A percentile compares a stretch with the other conserved stretches of the same genome.
phyloP scores from a whole-genome alignment of 371 early-diverging fungal genomes.

The Fennellomyces sp. region DNA sequence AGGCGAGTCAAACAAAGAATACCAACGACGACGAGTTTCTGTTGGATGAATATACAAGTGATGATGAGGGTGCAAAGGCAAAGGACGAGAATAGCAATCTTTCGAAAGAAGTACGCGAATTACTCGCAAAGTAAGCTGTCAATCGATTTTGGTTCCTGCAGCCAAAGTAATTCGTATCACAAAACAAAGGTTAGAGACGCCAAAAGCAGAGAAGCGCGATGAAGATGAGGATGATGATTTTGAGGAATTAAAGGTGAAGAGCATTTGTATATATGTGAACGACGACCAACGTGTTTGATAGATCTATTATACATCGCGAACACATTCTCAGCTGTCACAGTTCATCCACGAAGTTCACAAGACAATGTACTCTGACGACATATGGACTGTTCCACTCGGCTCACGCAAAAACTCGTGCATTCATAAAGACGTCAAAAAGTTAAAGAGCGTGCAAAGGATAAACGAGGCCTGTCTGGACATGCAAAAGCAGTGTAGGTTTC shows the following conservation, averaged over 20 bases:
- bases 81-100: constrained; percentile 25
- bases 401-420: constrained; percentile 88
- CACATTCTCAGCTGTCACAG: constrained; percentile 95
- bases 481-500: constrained; percentile 57
- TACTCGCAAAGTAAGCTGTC: constrained; percentile 52
- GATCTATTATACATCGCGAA: constrained; percentile 84
- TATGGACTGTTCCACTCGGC: constrained; percentile 76
- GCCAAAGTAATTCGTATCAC: background rate
- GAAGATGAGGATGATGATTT: constrained; percentile 43
- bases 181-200: background rate
- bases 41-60: constrained; percentile 70
- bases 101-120: constrained; percentile 58
- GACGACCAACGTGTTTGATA: constrained; percentile 16
- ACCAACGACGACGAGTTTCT: constrained; percentile 45
- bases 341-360: constrained; percentile 87
- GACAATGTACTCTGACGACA: constrained; percentile 68
- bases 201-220: constrained; percentile 15
- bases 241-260: constrained; percentile 58
- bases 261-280: too few species aligned
- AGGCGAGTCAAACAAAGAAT: background rate
- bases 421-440: constrained; percentile 63
- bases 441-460: constrained; percentile 53
- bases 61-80: constrained; percentile 37
- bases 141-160: too few species aligned
- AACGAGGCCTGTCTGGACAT: constrained; percentile 84